Percentiles rank a stretch among this genome's conserved stretches.
These are phyloP conservation scores for Sordariomycetes sp. DNA, from an alignment of 2,329 filamentous ascomycete genomes.

Conservation along the genomic window DNA sequence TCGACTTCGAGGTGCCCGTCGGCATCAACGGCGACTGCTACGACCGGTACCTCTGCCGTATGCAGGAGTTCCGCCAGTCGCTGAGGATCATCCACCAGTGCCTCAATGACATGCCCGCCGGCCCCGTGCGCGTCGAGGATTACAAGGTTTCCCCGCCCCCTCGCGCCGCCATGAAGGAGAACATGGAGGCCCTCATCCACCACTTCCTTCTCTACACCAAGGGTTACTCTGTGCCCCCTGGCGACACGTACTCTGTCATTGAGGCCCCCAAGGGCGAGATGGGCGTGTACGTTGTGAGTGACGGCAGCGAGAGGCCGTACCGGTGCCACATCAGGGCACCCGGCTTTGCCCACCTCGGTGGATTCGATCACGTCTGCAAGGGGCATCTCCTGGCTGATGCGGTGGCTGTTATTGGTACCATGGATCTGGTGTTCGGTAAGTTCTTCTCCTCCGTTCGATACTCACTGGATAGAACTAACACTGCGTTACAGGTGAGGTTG, in stretches of 20 bases:
- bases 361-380: constrained; percentile 85
- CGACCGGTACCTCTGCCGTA: constrained; percentile 95
- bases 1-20: constrained; percentile 96
- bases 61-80: constrained; percentile 98
- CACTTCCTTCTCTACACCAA: constrained; percentile 99
- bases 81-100: constrained; percentile 98
- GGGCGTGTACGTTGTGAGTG: constrained; percentile 92
- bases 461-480: constrained; percentile 17
- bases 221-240: constrained; percentile 91
- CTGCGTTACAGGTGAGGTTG: constrained; percentile 39
- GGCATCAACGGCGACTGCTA: constrained; percentile 98
- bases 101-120: constrained; percentile 95
- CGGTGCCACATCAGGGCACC: constrained; percentile 95
- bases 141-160: constrained; percentile 97
- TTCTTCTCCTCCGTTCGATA: constrained; percentile 6
- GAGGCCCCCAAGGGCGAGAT: constrained; percentile 99
- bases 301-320: constrained; percentile 93
- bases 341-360: constrained; percentile 87
- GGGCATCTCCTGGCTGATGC: constrained; percentile 93
- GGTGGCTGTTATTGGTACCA: constrained; percentile 85
- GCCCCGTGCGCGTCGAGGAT: constrained; percentile 90
- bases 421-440: constrained; percentile 82
- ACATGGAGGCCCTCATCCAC: constrained; percentile 99
- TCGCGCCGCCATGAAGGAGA: constrained; percentile 99
- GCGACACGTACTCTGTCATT: constrained; percentile 95